Percentiles rank a stretch among this genome's conserved stretches.
phyloP scores from a whole-genome alignment of 2,329 filamentous ascomycete genomes.

The Diaporthe humulicola region DNA sequence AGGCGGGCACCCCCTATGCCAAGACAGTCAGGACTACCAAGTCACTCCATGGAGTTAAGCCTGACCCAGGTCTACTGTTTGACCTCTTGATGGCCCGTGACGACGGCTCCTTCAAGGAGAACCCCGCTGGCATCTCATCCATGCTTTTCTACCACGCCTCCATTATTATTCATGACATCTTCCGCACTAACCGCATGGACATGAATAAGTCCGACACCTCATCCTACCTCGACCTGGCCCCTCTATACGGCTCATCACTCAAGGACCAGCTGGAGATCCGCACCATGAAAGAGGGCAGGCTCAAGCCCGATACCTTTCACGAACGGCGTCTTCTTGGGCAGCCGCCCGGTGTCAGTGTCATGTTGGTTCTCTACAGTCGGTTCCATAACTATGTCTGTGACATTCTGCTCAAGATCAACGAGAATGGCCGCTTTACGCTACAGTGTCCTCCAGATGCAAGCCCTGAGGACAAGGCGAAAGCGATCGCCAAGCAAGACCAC shows the following conservation, averaged over 20 bases:
- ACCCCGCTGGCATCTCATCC: slow-evolving; percentile 27
- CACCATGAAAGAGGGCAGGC: slow-evolving; percentile 54
- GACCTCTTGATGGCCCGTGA: slow-evolving; percentile 74
- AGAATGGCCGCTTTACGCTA: slow-evolving; percentile 71
- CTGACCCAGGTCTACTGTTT: slow-evolving; percentile 75
- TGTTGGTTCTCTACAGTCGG: slow-evolving; percentile 77
- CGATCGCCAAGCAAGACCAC: slow-evolving; percentile 54
- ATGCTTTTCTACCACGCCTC: slow-evolving; percentile 59
- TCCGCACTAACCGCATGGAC: slow-evolving; percentile 74
- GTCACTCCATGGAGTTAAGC: slow-evolving; percentile 64
- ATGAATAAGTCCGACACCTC: slow-evolving; percentile 75
- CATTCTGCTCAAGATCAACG: slow-evolving; percentile 72
- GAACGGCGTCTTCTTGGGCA: slow-evolving; percentile 75
- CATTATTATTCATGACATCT: slow-evolving; percentile 74
- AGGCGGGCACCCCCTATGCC: slow-evolving; percentile 76
- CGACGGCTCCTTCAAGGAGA: slow-evolving; percentile 12
- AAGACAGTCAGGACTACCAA: slow-evolving; percentile 61
- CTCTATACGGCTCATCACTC: slow-evolving; percentile 79
- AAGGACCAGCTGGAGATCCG: slow-evolving; percentile 69
- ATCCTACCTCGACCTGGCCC: slow-evolving; percentile 81
- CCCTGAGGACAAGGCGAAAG: slow-evolving; percentile 42
- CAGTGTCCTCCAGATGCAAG: background rate
- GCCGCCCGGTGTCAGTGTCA: slow-evolving; percentile 74
- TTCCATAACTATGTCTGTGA: slow-evolving; percentile 77
- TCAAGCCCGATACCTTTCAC: slow-evolving; percentile 79